Evolutionary conservation across 306 rosid genomes (phyloP).

Genomic region (Crataegus laevigata): DNA sequence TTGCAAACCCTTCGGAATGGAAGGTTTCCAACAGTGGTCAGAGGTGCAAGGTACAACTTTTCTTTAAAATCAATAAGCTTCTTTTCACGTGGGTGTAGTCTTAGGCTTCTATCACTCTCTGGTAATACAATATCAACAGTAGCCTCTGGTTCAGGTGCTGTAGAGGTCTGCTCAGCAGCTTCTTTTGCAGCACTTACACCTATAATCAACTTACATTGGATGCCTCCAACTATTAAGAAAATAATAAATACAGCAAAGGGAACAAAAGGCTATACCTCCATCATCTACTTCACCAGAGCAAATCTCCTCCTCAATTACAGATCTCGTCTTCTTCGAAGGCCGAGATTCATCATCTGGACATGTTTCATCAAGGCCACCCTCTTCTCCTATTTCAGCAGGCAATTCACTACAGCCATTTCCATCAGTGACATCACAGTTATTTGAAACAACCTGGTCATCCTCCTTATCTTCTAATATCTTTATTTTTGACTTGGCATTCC

Average conservation of each 20-base stretch:
- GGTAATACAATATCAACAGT: conserved; percentile 25
- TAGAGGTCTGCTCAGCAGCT: conserved; percentile 24
- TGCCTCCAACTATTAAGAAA: background rate
- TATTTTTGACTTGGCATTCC: conserved; percentile 32
- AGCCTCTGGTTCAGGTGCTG: conserved; percentile 34
- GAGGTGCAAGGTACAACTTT: conserved; percentile 88
- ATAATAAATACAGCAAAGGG: background rate
- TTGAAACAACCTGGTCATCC: conserved; percentile 21
- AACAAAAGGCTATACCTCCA: conserved; percentile 42
- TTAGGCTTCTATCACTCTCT: conserved; percentile 59
- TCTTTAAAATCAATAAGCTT: conserved; percentile 84
- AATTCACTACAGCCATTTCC: conserved; percentile 36
- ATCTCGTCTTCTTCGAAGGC: conserved; percentile 61
- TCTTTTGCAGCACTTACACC: conserved; percentile 31
- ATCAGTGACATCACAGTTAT: conserved; percentile 29
- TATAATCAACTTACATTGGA: conserved; percentile 21
- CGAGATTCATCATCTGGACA: conserved; percentile 34
- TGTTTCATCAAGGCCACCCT: conserved; percentile 24
- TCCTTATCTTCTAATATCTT: conserved; percentile 33
- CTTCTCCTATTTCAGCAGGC: conserved; percentile 30
- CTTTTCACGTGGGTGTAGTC: conserved; percentile 64
- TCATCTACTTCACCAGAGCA: conserved; percentile 25
- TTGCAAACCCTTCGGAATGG: conserved; percentile 97
- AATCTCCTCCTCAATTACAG: conserved; percentile 25
- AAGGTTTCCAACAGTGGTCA: conserved; percentile 95